phyloP scores from a whole-genome alignment of 1,284 basidiomycete genomes.

The Apiotrichum montevideense region DNA sequence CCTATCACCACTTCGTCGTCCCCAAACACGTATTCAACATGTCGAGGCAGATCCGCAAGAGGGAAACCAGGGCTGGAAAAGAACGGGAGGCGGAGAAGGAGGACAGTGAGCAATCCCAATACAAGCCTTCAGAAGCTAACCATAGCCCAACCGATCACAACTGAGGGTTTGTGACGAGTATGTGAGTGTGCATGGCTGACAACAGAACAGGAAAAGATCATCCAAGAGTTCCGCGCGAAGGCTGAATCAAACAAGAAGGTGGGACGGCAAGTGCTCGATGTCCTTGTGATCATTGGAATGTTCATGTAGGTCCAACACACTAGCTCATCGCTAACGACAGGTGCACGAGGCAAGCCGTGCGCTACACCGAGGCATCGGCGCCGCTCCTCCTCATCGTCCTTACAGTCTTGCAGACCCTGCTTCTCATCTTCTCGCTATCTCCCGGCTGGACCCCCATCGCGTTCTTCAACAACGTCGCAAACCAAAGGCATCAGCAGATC shows the following conservation, averaged over 20 bases:
- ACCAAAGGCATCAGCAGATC: constrained; percentile 14
- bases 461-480: constrained; percentile 1
- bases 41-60: too few species aligned
- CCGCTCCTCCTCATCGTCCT: constrained; percentile 13
- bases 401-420: constrained; percentile 18
- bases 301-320: constrained; percentile 26
- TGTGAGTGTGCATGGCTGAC: too few species aligned
- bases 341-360: neutral
- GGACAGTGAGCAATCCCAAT: too few species aligned
- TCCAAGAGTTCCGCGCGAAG: constrained; percentile 22
- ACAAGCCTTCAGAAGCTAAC: too few species aligned
- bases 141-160: too few species aligned
- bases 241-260: constrained; percentile 22
- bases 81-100: too few species aligned
- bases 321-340: neutral
- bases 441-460: constrained; percentile 18
- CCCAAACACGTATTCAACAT: too few species aligned
- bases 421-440: constrained; percentile 32
- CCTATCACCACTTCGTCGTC: too few species aligned
- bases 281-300: constrained; percentile 23
- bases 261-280: constrained; percentile 26
- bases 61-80: too few species aligned
- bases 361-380: neutral
- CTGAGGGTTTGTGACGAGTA: too few species aligned
- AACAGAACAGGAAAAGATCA: constrained; percentile 37